Conservation (phyloP, 768 basidiomycete genomes). For the Agrocybe pediades region DNA sequence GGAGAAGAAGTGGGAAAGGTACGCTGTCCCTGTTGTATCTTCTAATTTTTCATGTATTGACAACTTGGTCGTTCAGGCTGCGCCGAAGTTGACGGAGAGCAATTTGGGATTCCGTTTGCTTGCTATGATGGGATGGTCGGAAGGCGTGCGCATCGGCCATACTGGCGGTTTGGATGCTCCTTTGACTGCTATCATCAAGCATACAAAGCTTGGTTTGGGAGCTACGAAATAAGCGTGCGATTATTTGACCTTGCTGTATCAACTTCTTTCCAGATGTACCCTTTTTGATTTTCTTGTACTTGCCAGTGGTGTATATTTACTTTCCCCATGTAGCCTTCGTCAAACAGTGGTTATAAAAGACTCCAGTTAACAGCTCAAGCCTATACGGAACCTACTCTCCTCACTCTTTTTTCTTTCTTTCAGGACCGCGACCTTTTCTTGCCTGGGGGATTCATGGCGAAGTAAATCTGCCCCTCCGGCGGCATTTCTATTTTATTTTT, state of each 20-base stretch:
- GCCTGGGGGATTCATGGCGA: too few relatives aligned
- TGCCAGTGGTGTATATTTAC: too few relatives aligned
- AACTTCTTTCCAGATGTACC: too few relatives aligned
- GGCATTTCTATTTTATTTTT: too few relatives aligned
- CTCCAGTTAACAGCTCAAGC: too few relatives aligned
- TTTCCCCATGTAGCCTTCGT: too few relatives aligned
- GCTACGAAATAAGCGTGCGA: conserved; percentile 41
- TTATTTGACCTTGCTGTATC: not conserved
- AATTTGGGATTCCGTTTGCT: conserved; percentile 91
- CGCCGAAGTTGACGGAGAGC: conserved; percentile 75
- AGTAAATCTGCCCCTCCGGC: too few relatives aligned
- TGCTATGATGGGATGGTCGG: conserved; percentile 89
- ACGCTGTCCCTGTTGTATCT: conserved; percentile 16
- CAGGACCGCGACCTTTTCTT: too few relatives aligned
- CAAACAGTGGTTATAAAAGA: too few relatives aligned
- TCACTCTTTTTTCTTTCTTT: too few relatives aligned
- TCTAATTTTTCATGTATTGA: not conserved
- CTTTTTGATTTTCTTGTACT: too few relatives aligned
- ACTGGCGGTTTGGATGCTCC: conserved; percentile 72
- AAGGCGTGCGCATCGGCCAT: conserved; percentile 76
- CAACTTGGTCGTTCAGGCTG: conserved; percentile 46
- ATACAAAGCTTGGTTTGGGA: conserved; percentile 82
- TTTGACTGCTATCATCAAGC: conserved; percentile 83
- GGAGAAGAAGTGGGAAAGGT: conserved; percentile 90
- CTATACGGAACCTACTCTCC: too few relatives aligned